A percentile compares a stretch with the other conserved stretches of the same genome.
These are phyloP conservation scores for Candida suzukii DNA, from an alignment of 805 yeast genomes.

Conservation along the genomic window DNA sequence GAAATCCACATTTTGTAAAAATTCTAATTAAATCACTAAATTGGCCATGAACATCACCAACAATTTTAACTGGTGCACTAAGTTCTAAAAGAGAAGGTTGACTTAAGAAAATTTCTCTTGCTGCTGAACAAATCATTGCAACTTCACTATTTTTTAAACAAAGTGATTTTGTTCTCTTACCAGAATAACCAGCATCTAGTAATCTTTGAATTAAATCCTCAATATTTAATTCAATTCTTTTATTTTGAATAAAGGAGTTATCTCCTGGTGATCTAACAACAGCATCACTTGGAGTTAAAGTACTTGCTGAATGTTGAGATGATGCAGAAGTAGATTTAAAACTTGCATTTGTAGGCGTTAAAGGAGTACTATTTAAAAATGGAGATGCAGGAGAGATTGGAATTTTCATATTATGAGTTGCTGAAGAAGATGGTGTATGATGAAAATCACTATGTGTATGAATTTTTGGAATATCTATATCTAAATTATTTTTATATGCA, in stretches of 20 bases:
- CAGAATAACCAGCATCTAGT: conserved; percentile 93
- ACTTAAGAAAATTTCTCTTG: conserved; percentile 80
- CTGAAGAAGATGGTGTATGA: neutral
- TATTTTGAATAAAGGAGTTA: neutral
- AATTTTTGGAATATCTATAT: neutral
- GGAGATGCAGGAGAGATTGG: neutral
- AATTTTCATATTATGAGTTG: neutral
- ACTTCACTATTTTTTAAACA: conserved; percentile 90
- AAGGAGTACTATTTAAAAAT: neutral
- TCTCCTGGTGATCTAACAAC: neutral
- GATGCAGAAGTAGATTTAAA: neutral
- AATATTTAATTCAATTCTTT: conserved; percentile 34
- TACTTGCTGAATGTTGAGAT: neutral
- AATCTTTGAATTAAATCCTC: conserved; percentile 88
- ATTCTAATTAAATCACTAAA: conserved; percentile 85
- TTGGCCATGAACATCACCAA: conserved; percentile 96
- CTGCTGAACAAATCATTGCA: conserved; percentile 75
- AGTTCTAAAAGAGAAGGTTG: conserved; percentile 89
- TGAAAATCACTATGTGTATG: neutral
- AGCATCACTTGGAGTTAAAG: neutral
- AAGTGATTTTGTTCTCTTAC: conserved; percentile 83
- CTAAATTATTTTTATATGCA: neutral
- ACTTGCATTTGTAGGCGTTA: neutral
- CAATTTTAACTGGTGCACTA: conserved; percentile 79
- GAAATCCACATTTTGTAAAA: conserved; percentile 94